Percentiles rank a stretch among this genome's conserved stretches.
phyloP scores from a whole-genome alignment of 2,329 filamentous ascomycete species.

The Ascochyta viciae-villosae region DNA sequence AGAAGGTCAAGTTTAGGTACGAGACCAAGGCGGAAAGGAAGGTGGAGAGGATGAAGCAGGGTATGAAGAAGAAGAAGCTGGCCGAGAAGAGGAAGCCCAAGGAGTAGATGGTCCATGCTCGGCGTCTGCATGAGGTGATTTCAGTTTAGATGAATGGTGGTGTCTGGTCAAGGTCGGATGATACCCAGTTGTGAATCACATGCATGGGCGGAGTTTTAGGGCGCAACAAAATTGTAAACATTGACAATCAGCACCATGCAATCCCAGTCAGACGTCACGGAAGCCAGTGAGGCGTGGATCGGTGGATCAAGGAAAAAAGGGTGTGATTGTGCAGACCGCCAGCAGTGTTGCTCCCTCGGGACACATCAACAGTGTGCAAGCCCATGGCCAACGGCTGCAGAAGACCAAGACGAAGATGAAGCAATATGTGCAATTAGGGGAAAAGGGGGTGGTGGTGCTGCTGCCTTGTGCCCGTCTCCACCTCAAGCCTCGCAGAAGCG shows the following conservation, averaged over 20 bases:
- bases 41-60: constrained; percentile 66
- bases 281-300: background rate
- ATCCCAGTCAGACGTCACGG: background rate
- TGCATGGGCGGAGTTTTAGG: constrained; percentile 18
- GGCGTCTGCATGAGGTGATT: background rate
- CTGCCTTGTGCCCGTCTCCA: constrained; percentile 26
- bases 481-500: constrained; percentile 19
- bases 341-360: constrained; percentile 40
- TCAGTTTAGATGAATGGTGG: background rate
- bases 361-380: constrained; percentile 42
- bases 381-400: constrained; percentile 34
- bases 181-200: constrained; percentile 20
- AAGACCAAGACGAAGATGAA: constrained; percentile 31
- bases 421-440: constrained; percentile 37
- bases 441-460: constrained; percentile 20
- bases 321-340: constrained; percentile 17
- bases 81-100: constrained; percentile 62
- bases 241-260: background rate
- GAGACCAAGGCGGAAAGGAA: constrained; percentile 85
- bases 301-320: constrained; percentile 8
- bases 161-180: background rate
- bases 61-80: constrained; percentile 72
- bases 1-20: constrained; percentile 92
- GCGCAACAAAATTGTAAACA: background rate
- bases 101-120: constrained; percentile 21